Evolutionary conservation across 176 grass and related monocot genomes (phyloP).

Genomic region (Bolboschoenus planiculmis): DNA sequence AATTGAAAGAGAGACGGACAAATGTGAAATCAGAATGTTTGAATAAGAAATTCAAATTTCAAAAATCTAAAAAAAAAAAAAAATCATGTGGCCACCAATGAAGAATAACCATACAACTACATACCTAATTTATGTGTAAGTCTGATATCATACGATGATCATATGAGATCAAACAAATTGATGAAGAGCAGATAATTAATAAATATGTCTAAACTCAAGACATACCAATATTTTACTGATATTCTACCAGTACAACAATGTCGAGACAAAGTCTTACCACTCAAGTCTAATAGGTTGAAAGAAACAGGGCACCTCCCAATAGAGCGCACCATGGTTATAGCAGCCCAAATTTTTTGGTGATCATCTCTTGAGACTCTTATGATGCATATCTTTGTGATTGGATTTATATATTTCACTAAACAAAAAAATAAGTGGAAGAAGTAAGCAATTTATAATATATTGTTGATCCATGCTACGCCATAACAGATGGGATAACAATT

Average conservation of each 20-base stretch:
- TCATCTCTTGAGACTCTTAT: conserved; percentile 54
- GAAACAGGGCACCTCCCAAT: conserved; percentile 51
- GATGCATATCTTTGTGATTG: conserved; percentile 59
- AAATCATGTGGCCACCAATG: neutral
- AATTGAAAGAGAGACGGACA: neutral
- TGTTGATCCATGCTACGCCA: neutral
- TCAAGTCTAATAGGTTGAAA: conserved; percentile 68
- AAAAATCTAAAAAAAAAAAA: neutral
- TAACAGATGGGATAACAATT: too few relatives aligned
- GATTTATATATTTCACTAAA: conserved; percentile 82
- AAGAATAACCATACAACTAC: neutral
- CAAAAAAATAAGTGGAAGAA: conserved; percentile 5
- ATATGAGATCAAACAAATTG: neutral
- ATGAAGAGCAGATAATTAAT: too few relatives aligned
- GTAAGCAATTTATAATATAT: neutral
- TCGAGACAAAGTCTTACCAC: conserved; percentile 37
- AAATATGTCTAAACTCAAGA: neutral
- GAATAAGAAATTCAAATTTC: neutral
- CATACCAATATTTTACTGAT: neutral
- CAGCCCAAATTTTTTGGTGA: conserved; percentile 61
- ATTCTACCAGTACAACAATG: neutral
- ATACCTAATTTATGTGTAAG: too few relatives aligned
- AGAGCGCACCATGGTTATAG: conserved; percentile 53
- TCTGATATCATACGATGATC: conserved; percentile 2
- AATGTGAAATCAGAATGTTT: neutral